phyloP scores from a whole-genome alignment of 768 basidiomycete species.

The Macrolepiota dolichaula region DNA sequence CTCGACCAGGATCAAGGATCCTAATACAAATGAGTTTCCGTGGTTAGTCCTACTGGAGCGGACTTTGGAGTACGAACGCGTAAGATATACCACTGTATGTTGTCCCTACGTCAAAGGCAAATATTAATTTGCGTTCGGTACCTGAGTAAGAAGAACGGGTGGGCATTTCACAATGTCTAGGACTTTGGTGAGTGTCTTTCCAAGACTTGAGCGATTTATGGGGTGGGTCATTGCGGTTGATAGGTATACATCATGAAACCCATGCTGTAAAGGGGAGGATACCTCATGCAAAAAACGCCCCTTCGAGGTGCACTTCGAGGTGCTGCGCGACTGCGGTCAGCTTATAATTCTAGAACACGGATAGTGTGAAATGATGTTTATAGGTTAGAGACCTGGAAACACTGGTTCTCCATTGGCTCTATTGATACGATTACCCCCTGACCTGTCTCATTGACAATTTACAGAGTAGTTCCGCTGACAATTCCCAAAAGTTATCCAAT shows the following conservation, averaged over 20 bases:
- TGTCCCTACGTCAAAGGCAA: constrained; percentile 49
- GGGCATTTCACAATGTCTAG: not conserved
- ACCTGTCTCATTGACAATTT: no score
- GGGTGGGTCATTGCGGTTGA: not conserved
- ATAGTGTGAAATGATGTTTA: no score
- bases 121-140: constrained; percentile 34
- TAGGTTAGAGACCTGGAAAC: no score
- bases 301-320: not conserved
- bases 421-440: no score
- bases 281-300: not conserved
- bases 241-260: not conserved
- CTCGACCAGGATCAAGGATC: constrained; percentile 30
- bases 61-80: constrained; percentile 12
- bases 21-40: constrained; percentile 6
- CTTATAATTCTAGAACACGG: not conserved
- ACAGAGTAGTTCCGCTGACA: no score
- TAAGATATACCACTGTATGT: constrained; percentile 48
- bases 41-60: not conserved
- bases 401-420: no score
- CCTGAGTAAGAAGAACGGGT: constrained; percentile 32
- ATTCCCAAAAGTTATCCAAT: no score
- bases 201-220: not conserved
- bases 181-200: not conserved
- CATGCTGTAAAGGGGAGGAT: not conserved
- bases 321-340: not conserved